Conservation (phyloP, 441 rosid genomes). For the Omphalea diandra region DNA sequence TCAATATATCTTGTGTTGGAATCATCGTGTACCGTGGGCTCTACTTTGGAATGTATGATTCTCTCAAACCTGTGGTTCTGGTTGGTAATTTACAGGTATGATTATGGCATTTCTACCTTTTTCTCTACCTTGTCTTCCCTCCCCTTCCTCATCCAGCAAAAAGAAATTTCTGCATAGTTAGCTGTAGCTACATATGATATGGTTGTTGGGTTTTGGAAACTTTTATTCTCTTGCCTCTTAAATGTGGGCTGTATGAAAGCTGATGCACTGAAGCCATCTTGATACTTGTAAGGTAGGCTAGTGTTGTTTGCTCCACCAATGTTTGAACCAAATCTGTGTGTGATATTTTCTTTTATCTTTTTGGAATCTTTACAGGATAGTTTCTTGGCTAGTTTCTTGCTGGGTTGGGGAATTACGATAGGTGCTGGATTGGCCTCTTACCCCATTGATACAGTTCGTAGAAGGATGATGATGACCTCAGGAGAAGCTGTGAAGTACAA, state of each 20-base stretch:
- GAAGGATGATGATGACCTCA: constrained; percentile 99
- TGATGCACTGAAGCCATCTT: not conserved
- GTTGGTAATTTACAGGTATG: constrained; percentile 66
- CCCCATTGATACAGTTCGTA: constrained; percentile 84
- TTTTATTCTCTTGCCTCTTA: too few species aligned
- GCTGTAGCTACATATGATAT: not conserved
- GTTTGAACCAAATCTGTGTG: not conserved
- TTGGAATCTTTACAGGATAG: constrained; percentile 57
- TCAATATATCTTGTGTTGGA: constrained; percentile 80
- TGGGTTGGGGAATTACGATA: constrained; percentile 91
- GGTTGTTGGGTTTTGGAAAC: too few species aligned
- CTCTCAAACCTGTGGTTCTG: constrained; percentile 84
- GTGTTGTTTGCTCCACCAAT: too few species aligned
- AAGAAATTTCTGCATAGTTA: not conserved
- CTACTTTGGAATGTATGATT: constrained; percentile 93
- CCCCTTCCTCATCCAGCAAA: too few species aligned
- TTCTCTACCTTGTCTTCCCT: too few species aligned
- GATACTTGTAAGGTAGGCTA: not conserved
- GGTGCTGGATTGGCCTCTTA: constrained; percentile 93
- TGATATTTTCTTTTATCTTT: not conserved
- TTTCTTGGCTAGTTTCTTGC: constrained; percentile 81
- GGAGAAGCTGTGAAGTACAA: constrained; percentile 94
- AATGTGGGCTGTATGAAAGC: too few species aligned
- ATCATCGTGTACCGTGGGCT: constrained; percentile 85
- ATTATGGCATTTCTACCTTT: not conserved